Percentiles rank a stretch among this genome's conserved stretches.
Conservation (phyloP, 78 protist genomes). For the Chrysochromulina tobinii region DNA sequence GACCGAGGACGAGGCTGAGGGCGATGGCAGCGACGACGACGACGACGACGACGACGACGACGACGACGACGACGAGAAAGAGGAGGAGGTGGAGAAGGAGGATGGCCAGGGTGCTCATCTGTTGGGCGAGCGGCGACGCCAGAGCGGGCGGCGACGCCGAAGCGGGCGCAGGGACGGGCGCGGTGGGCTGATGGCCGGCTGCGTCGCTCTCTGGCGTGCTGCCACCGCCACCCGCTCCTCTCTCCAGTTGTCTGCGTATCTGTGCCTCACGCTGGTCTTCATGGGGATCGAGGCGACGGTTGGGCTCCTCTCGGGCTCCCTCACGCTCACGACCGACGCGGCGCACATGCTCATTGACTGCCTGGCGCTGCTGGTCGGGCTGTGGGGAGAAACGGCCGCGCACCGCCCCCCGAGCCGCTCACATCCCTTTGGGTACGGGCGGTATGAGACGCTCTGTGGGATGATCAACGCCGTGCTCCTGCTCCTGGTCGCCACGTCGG, state of each 20-base stretch:
- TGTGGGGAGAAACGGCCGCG: slow-evolving; percentile 78
- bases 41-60: too few relatives aligned
- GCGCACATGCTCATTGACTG: slow-evolving; percentile 96
- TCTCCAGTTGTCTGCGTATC: slow-evolving; percentile 40
- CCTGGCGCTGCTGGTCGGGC: slow-evolving; percentile 73
- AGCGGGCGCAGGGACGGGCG: too few relatives aligned
- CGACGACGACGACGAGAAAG: too few relatives aligned
- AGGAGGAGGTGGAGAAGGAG: too few relatives aligned
- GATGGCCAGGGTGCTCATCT: too few relatives aligned
- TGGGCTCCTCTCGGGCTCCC: slow-evolving; percentile 88
- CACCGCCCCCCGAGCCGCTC: slow-evolving; percentile 63
- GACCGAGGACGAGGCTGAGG: too few relatives aligned
- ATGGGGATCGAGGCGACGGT: slow-evolving; percentile 89
- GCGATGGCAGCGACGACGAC: too few relatives aligned
- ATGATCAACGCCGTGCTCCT: slow-evolving; percentile 86
- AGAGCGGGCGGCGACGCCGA: too few relatives aligned
- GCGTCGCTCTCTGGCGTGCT: too few relatives aligned
- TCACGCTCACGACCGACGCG: slow-evolving; percentile 91
- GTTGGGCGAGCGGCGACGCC: too few relatives aligned
- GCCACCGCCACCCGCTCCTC: too few relatives aligned
- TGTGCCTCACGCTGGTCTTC: slow-evolving; percentile 78
- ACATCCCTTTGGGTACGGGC: slow-evolving; percentile 82
- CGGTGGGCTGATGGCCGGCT: too few relatives aligned
- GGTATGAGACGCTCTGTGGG: slow-evolving; percentile 85
- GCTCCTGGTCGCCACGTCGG: slow-evolving; percentile 67